Conservation (phyloP, 257 asterid genomes). For the Hygrophila difformis region DNA sequence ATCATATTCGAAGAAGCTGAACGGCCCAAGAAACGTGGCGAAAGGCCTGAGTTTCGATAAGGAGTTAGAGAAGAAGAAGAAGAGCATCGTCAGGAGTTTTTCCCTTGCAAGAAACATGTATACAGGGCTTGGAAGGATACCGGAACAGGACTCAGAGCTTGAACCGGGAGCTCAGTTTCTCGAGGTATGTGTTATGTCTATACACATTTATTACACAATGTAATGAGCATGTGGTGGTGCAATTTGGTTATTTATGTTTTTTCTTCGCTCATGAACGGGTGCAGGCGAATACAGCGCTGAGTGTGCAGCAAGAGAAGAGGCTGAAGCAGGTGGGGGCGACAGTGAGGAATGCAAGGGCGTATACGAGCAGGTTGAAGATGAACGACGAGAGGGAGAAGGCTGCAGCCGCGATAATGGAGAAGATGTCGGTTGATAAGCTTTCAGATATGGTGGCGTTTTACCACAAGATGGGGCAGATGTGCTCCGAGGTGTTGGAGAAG, state of each 20-base stretch:
- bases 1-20: slow-evolving; percentile 55
- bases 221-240: neutral
- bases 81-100: slow-evolving; percentile 40
- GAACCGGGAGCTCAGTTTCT: slow-evolving; percentile 73
- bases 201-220: neutral
- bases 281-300: slow-evolving; percentile 60
- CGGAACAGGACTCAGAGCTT: slow-evolving; percentile 41
- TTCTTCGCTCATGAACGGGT: no score
- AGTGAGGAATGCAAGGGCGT: slow-evolving; percentile 47
- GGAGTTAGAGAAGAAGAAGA: slow-evolving; percentile 43
- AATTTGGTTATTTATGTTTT: no score
- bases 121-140: slow-evolving; percentile 9
- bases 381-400: slow-evolving; percentile 46
- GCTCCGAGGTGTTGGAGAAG: slow-evolving; percentile 57
- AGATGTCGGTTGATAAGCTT: slow-evolving; percentile 61
- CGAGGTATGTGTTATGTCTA: slow-evolving; percentile 38
- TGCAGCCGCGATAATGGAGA: slow-evolving; percentile 38
- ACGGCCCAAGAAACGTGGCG: slow-evolving; percentile 17
- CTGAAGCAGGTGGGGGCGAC: slow-evolving; percentile 85
- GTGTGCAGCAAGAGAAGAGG: slow-evolving; percentile 55
- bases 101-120: slow-evolving; percentile 50
- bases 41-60: slow-evolving; percentile 22
- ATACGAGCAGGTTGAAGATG: slow-evolving; percentile 36
- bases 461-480: slow-evolving; percentile 62
- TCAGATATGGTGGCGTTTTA: slow-evolving; percentile 50